phyloP scores from a whole-genome alignment of 257 asterid genomes.

The Solanum piurae region DNA sequence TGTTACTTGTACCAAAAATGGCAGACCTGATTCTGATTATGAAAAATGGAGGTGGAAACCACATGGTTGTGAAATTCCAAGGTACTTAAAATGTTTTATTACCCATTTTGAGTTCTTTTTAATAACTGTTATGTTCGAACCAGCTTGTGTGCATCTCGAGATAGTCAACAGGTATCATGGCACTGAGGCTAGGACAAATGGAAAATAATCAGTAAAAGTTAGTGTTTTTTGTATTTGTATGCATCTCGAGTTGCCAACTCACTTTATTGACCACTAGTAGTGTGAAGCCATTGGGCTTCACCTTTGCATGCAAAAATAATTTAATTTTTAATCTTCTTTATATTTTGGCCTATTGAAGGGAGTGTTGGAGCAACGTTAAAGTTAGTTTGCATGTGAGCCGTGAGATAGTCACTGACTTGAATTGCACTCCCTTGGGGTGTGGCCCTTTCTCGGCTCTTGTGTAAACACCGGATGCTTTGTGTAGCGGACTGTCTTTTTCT shows the following conservation, averaged over 20 bases:
- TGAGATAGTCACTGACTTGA: not conserved
- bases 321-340: not conserved
- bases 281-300: not conserved
- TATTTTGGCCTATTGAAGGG: not conserved
- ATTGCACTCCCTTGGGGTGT: not conserved
- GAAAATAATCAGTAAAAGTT: no score
- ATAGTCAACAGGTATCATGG: not conserved
- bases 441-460: not conserved
- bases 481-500: not conserved
- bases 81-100: constrained; percentile 18
- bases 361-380: not conserved
- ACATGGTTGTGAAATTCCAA: constrained; percentile 57
- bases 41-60: constrained; percentile 90
- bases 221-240: no score
- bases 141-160: not conserved
- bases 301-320: not conserved
- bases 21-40: constrained; percentile 83
- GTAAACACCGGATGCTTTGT: not conserved
- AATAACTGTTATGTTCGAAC: not conserved
- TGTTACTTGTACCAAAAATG: constrained; percentile 61
- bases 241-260: not conserved
- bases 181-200: not conserved
- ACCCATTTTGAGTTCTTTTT: no score
- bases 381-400: accelerated
- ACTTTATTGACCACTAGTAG: not conserved